These are phyloP conservation scores for Sphaerostilbella broomeana DNA, from an alignment of 2,329 filamentous ascomycete species.

Conservation along the genomic window DNA sequence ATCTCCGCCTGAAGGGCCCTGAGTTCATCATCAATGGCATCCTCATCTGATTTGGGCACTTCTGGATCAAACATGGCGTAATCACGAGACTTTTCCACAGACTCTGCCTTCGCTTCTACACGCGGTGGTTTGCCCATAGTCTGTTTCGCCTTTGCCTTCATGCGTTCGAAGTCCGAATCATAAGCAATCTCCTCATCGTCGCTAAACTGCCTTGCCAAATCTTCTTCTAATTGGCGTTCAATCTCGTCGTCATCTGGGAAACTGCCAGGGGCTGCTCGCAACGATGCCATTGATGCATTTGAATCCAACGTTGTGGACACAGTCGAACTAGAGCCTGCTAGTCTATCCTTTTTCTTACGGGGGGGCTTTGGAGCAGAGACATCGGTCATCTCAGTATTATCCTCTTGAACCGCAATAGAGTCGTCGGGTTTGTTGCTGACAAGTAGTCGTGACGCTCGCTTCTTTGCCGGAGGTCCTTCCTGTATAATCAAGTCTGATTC, in stretches of 20 bases:
- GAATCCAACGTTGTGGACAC: conserved; percentile 40
- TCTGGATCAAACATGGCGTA: conserved; percentile 49
- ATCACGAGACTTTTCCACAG: conserved; percentile 27
- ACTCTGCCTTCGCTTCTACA: conserved; percentile 19
- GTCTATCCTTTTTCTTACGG: too few relatives aligned
- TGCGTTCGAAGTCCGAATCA: conserved; percentile 40
- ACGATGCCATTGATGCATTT: conserved; percentile 43
- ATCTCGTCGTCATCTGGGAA: conserved; percentile 58
- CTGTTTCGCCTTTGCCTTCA: conserved; percentile 24
- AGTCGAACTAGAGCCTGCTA: too few relatives aligned
- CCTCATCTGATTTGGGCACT: conserved; percentile 39
- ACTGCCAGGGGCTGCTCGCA: conserved; percentile 31
- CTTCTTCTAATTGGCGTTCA: conserved; percentile 58
- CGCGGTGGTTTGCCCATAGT: conserved; percentile 25
- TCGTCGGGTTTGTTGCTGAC: conserved; percentile 39
- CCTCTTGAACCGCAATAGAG: conserved; percentile 31
- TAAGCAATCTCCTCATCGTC: conserved; percentile 46
- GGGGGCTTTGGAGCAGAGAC: conserved; percentile 27
- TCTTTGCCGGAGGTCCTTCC: conserved; percentile 51
- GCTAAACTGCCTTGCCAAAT: conserved; percentile 50
- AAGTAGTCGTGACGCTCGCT: conserved; percentile 47
- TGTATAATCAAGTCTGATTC: conserved; percentile 36
- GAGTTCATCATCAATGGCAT: conserved; percentile 45
- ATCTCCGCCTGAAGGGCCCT: conserved; percentile 44
- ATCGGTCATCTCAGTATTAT: conserved; percentile 38